phyloP scores from a whole-genome alignment of 2,329 filamentous ascomycete genomes.

The Shiraia bambusicola region DNA sequence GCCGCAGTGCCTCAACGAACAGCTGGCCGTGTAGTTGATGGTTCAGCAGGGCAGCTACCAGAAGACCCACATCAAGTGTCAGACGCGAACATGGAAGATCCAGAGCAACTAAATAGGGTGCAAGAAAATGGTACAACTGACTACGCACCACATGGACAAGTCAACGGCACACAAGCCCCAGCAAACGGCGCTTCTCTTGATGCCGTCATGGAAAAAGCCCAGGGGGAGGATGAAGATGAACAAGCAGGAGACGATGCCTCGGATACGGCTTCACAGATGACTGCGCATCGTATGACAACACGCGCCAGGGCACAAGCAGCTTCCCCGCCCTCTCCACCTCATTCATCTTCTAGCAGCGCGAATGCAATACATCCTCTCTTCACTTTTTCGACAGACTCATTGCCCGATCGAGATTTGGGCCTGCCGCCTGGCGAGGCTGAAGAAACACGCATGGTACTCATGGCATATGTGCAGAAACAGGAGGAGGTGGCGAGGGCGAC shows the following conservation, averaged over 20 bases:
- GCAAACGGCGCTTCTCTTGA: slow-evolving; percentile 27
- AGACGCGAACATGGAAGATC: slow-evolving; percentile 35
- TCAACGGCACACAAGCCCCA: slow-evolving; percentile 20
- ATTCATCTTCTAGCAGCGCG: slow-evolving; percentile 51
- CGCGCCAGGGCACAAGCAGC: slow-evolving; percentile 54
- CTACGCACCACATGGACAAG: slow-evolving; percentile 2
- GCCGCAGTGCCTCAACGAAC: slow-evolving; percentile 13
- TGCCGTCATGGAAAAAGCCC: slow-evolving; percentile 12
- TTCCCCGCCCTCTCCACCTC: slow-evolving; percentile 42
- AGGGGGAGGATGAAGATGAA: slow-evolving; percentile 34
- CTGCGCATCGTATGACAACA: slow-evolving; percentile 57
- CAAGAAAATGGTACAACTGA: slow-evolving; percentile 15
- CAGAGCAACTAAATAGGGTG: slow-evolving; percentile 19
- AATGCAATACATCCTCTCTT: slow-evolving; percentile 75
- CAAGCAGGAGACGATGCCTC: slow-evolving; percentile 42
- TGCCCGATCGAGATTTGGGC: slow-evolving; percentile 69
- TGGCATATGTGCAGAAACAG: slow-evolving; percentile 81
- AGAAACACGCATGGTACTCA: slow-evolving; percentile 71
- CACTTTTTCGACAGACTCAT: slow-evolving; percentile 61
- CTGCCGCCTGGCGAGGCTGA: slow-evolving; percentile 75
- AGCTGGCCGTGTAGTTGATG: slow-evolving; percentile 11
- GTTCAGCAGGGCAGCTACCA: slow-evolving; percentile 5
- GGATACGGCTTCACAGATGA: slow-evolving; percentile 46
- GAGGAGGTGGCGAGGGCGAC: slow-evolving; percentile 77
- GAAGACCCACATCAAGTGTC: slow-evolving; percentile 15